Evolutionary conservation across 73 alveolate species (phyloP).

Genomic region (Tetrahymena borealis): DNA sequence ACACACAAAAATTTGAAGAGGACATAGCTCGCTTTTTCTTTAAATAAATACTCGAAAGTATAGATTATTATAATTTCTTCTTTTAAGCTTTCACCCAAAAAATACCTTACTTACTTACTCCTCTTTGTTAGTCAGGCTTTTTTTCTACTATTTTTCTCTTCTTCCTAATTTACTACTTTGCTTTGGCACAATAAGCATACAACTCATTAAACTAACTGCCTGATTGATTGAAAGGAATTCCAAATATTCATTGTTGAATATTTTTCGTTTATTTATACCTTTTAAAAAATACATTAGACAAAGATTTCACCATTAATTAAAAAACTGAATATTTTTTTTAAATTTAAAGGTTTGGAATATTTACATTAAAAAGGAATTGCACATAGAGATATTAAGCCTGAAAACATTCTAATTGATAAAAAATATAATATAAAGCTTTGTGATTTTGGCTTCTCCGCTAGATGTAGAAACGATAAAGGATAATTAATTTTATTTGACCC

Average conservation of each 20-base stretch:
- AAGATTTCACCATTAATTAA: not conserved
- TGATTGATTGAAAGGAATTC: too few relatives aligned
- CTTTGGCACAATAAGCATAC: too few relatives aligned
- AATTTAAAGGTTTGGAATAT: constrained; percentile 8
- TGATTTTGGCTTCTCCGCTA: constrained; percentile 44
- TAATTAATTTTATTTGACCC: constrained; percentile 4
- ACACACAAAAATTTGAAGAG: not conserved
- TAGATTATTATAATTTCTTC: too few relatives aligned
- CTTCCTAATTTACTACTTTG: too few relatives aligned
- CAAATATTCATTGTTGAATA: not conserved
- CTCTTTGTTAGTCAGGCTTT: not conserved
- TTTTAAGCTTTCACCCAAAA: not conserved
- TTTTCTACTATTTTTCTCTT: too few relatives aligned
- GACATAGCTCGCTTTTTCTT: not conserved
- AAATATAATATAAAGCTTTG: constrained; percentile 13
- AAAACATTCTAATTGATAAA: constrained; percentile 37
- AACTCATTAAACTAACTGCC: too few relatives aligned
- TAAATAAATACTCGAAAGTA: not conserved
- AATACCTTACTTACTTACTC: not conserved
- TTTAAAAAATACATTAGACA: not conserved
- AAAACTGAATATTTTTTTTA: not conserved
- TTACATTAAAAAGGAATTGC: constrained; percentile 26
- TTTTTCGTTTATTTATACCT: not conserved
- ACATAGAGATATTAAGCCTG: constrained; percentile 45
- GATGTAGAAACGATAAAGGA: constrained; percentile 25